Base-by-base conservation (phyloP, 1,284 basidiomycete species). In the Sphagnurus paluster region DNA sequence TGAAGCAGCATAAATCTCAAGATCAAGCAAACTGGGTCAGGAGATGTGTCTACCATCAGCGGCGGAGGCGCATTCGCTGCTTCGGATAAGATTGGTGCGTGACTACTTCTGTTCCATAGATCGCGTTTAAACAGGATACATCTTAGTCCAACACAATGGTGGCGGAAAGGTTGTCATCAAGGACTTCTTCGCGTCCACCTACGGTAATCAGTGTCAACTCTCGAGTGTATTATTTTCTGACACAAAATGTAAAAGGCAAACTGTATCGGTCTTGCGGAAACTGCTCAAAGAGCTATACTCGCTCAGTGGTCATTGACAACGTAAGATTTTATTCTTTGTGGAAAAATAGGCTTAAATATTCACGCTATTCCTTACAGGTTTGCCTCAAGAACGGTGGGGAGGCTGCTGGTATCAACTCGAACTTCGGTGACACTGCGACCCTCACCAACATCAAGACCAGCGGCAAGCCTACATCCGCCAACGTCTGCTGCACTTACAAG, bases 211-310 rank as follows among this genome's bases (percentile, higher is more conserved):
- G 42, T 16, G 11, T 3, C 3, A 6, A 13, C 17, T 21, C 9
- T 13, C 16, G 8, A 21, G 9, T n/a, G 5, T 14, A 19, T 28
- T 5, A 3, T 23, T 4, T 20, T 14, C 35, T 40, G 19, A 39
- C 28, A 39, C 28, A 4, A 16, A 20, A 2, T 7, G 17, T 28
- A 5, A 11, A 11, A 61, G 59, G 60, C 17, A 62, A 62, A 54
- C 50, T 62, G 6, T 62, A 62, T 36, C 56, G 60, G 35, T 48
- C 53, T 16, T 62, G 60, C 21, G 60, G 60, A 46, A 60, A 60
- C 38, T 62, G 60, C 28, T 53, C 50, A 2, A 50, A 54, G 26
- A 46, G 48, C 21, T 55, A 55, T 28, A 50, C 51, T 21, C 58
- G 59, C 4, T 56, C 60, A 38, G 60, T 61, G 19, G 52, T 51